phyloP scores from a whole-genome alignment of 805 yeast species.

The Candida ipomoeae region DNA sequence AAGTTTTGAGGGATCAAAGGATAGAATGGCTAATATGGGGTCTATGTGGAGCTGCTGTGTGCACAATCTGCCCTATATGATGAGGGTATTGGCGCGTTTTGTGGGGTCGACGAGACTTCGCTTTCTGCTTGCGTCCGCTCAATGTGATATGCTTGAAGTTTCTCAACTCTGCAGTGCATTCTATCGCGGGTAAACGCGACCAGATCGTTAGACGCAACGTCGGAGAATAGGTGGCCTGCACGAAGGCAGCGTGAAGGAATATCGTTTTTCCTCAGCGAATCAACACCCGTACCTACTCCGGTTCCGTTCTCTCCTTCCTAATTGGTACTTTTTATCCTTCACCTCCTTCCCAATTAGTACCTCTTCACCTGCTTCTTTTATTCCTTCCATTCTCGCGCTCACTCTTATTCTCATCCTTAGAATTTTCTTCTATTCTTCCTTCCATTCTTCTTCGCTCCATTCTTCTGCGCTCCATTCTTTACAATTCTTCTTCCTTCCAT shows the following conservation, averaged over 20 bases:
- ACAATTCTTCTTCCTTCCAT: background rate
- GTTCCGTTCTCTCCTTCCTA: no score
- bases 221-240: background rate
- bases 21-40: no score
- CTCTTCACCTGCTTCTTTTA: background rate
- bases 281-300: background rate
- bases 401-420: no score
- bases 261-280: background rate
- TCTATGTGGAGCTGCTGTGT: no score
- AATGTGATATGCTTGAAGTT: background rate
- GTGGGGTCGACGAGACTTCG: no score
- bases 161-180: background rate
- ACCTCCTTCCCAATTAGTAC: no score
- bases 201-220: slow-evolving; percentile 1
- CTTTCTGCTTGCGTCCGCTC: background rate
- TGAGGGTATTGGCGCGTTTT: no score
- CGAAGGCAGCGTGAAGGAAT: background rate
- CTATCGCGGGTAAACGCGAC: background rate
- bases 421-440: background rate
- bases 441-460: no score
- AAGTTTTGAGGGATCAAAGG: no score
- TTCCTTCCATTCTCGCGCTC: background rate
- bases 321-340: no score
- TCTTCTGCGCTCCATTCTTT: background rate
- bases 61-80: no score